Evolutionary conservation across 352 stramenopile genomes (phyloP).

Genomic region (Globisporangium polare): DNA sequence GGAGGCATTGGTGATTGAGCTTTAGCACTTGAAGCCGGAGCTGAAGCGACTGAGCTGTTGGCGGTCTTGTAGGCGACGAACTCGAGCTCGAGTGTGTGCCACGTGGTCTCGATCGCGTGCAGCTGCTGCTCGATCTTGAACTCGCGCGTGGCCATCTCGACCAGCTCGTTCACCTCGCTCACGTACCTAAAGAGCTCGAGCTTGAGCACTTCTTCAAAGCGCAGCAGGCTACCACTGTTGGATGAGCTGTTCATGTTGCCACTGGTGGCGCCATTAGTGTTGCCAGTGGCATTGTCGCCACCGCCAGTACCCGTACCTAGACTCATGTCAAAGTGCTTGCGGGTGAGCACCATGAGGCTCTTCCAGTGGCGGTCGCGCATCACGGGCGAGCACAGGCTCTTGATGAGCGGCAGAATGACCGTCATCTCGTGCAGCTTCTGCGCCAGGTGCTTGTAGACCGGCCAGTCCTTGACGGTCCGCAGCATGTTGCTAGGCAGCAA

Average conservation of each 20-base stretch:
- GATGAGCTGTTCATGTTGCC: background rate
- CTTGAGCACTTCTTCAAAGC: slow-evolving; percentile 90
- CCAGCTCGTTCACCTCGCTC: slow-evolving; percentile 92
- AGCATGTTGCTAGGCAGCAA: slow-evolving; percentile 44
- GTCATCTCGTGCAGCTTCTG: slow-evolving; percentile 91
- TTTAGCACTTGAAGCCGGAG: background rate
- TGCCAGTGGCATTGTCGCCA: slow-evolving; percentile 1
- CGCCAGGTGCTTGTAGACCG: slow-evolving; percentile 90
- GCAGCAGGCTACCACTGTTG: slow-evolving; percentile 45
- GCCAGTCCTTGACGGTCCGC: slow-evolving; percentile 84
- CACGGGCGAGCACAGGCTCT: slow-evolving; percentile 85
- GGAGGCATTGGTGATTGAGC: background rate
- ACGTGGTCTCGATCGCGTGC: slow-evolving; percentile 88
- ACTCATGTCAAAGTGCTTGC: slow-evolving; percentile 82
- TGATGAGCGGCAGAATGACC: slow-evolving; percentile 88
- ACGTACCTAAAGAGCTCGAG: slow-evolving; percentile 92
- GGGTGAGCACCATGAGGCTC: slow-evolving; percentile 78
- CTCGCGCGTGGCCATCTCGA: slow-evolving; percentile 94
- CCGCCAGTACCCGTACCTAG: slow-evolving; percentile 9
- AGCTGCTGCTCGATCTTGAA: slow-evolving; percentile 97
- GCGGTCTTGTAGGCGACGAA: slow-evolving; percentile 89
- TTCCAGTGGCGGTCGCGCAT: slow-evolving; percentile 90
- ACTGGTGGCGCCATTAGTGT: background rate
- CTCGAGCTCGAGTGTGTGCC: slow-evolving; percentile 89
- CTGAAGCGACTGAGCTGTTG: slow-evolving; percentile 12